These are phyloP conservation scores for Typha latifolia DNA, from an alignment of 176 grass and related monocot species.

Conservation along the genomic window DNA sequence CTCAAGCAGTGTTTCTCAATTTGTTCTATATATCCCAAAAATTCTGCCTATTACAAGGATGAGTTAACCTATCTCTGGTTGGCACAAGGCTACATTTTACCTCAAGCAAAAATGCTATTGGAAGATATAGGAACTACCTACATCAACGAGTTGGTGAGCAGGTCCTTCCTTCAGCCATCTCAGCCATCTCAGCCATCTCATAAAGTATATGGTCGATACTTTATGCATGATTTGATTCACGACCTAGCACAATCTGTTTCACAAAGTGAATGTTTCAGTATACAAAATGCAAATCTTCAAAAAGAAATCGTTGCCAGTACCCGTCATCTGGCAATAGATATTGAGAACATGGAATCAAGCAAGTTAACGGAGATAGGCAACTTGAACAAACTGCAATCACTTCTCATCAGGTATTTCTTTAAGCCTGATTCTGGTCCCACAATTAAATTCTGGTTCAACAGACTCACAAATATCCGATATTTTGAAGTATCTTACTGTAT, in stretches of 20 bases:
- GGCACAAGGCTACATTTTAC: not conserved
- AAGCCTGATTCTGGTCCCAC: not conserved
- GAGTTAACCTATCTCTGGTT: too few species aligned
- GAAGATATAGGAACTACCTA: slow-evolving; percentile 3
- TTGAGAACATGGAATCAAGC: not conserved
- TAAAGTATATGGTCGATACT: not conserved
- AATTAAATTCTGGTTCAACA: not conserved
- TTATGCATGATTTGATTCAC: slow-evolving; percentile 38
- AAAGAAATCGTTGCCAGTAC: not conserved
- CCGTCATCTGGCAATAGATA: not conserved
- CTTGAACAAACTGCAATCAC: not conserved
- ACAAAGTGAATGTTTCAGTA: slow-evolving; percentile 1
- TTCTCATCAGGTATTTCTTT: not conserved
- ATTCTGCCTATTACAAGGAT: too few species aligned
- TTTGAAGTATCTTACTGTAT: not conserved
- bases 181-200: not conserved
- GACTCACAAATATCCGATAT: not conserved
- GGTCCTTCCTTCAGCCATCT: not conserved
- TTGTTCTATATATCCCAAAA: slow-evolving; percentile 37
- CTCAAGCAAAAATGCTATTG: not conserved
- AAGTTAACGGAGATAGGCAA: not conserved
- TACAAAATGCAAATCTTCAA: not conserved
- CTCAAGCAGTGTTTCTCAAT: slow-evolving; percentile 35
- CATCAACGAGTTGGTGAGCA: not conserved
- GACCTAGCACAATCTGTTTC: slow-evolving; percentile 27